Evolutionary conservation across 202 grass and related monocot species (phyloP).

Genomic region (Carex sylvatica): DNA sequence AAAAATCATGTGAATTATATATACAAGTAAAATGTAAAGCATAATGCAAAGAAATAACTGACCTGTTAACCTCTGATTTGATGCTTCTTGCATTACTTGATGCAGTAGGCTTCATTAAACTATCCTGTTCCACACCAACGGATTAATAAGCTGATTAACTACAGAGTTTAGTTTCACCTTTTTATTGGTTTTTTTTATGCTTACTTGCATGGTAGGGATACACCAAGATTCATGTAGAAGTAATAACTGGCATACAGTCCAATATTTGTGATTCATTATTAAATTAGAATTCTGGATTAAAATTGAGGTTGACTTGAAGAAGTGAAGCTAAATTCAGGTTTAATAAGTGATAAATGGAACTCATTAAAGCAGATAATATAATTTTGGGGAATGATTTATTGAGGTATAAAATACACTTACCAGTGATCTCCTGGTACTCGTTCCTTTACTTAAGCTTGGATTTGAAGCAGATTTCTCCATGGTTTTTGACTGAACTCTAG

Average conservation of each 20-base stretch:
- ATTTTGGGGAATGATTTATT: background rate
- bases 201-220: background rate
- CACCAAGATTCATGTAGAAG: background rate
- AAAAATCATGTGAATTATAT: constrained; percentile 11
- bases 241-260: background rate
- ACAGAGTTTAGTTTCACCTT: background rate
- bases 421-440: constrained; percentile 20
- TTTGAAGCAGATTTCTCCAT: background rate
- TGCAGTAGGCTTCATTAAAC: constrained; percentile 25
- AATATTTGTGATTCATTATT: background rate
- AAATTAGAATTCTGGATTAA: background rate
- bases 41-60: constrained; percentile 19
- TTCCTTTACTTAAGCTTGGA: constrained; percentile 16
- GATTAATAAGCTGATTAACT: constrained; percentile 6
- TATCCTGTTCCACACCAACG: constrained; percentile 15
- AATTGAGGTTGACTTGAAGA: background rate
- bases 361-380: background rate
- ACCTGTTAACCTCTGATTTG: constrained; percentile 23
- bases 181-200: background rate
- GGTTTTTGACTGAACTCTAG: background rate
- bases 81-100: constrained; percentile 23
- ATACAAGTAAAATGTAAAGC: background rate
- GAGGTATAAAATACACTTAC: constrained; percentile 12
- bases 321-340: background rate
- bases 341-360: background rate